These are phyloP conservation scores for Evansstolkia leycettana DNA, from an alignment of 495 filamentous ascomycete species.

Conservation along the genomic window DNA sequence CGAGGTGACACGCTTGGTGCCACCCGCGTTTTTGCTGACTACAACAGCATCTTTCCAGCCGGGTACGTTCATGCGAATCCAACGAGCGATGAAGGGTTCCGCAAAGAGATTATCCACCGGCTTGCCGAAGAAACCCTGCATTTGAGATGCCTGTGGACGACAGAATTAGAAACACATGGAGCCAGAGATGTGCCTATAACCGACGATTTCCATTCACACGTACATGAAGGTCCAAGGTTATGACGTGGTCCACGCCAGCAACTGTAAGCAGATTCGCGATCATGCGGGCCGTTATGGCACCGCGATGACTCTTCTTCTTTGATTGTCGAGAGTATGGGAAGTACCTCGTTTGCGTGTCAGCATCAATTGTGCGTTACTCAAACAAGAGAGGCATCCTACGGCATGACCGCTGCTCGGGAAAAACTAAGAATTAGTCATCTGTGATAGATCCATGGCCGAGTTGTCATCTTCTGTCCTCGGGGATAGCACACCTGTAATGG, in stretches of 20 bases:
- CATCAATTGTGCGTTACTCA: slow-evolving; percentile 23
- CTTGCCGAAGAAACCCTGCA: slow-evolving; percentile 98
- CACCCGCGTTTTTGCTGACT: slow-evolving; percentile 95
- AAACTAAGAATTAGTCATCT: slow-evolving; percentile 14
- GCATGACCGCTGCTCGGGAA: slow-evolving; percentile 68
- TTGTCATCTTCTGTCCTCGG: background rate
- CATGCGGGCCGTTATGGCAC: slow-evolving; percentile 94
- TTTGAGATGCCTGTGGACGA: slow-evolving; percentile 61
- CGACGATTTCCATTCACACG: slow-evolving; percentile 13
- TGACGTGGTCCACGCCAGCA: slow-evolving; percentile 91
- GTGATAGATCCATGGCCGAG: no score
- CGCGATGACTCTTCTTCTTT: slow-evolving; percentile 96
- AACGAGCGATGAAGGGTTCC: slow-evolving; percentile 89
- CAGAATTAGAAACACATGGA: background rate
- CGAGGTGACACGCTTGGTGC: slow-evolving; percentile 94
- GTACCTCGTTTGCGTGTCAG: slow-evolving; percentile 49
- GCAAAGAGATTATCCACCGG: slow-evolving; percentile 97
- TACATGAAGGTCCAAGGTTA: slow-evolving; percentile 90
- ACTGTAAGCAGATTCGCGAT: slow-evolving; percentile 87
- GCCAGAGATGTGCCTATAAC: slow-evolving; percentile 2
- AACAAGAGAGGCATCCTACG: slow-evolving; percentile 38
- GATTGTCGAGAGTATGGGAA: slow-evolving; percentile 98
- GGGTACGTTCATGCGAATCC: slow-evolving; percentile 79
- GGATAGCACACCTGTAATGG: slow-evolving; percentile 70
- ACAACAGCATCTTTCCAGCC: slow-evolving; percentile 88